phyloP scores from a whole-genome alignment of 129 eudicot genomes.

The Arctium minus region DNA sequence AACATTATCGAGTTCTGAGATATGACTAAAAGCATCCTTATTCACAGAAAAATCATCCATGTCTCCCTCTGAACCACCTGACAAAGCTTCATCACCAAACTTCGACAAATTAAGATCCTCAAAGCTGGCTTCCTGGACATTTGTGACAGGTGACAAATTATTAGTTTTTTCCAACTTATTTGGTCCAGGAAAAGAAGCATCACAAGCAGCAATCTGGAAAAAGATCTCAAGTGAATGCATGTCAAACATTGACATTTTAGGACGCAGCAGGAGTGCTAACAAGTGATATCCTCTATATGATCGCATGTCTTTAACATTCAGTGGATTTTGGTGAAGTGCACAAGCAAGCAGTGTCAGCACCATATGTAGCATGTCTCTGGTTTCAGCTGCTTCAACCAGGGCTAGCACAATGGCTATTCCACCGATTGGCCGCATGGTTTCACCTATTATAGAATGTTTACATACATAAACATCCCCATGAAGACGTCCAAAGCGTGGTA shows the following conservation, averaged over 20 bases:
- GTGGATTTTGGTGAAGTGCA: constrained; percentile 92
- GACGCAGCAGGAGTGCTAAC: constrained; percentile 75
- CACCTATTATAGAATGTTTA: constrained; percentile 90
- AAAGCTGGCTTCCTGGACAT: constrained; percentile 42
- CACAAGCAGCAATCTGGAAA: constrained; percentile 97
- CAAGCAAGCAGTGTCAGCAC: constrained; percentile 76
- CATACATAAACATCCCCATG: constrained; percentile 85
- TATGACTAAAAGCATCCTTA: constrained; percentile 76
- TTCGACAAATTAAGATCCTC: constrained; percentile 76
- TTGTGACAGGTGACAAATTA: constrained; percentile 41
- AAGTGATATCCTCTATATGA: constrained; percentile 85
- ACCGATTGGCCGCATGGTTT: constrained; percentile 79
- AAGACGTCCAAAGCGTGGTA: constrained; percentile 97
- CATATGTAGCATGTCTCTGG: constrained; percentile 95
- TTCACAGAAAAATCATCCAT: constrained; percentile 82
- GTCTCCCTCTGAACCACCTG: constrained; percentile 79
- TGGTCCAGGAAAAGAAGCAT: constrained; percentile 90
- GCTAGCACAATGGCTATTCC: constrained; percentile 93
- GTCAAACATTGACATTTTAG: constrained; percentile 85
- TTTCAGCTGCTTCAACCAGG: constrained; percentile 95
- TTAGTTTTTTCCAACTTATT: constrained; percentile 46
- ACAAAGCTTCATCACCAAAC: constrained; percentile 69
- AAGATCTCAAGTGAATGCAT: constrained; percentile 93
- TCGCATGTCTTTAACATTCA: constrained; percentile 83
- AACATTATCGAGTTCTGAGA: constrained; percentile 69